These are phyloP conservation scores for Arctium minus DNA, from an alignment of 129 eudicot species.

Conservation along the genomic window DNA sequence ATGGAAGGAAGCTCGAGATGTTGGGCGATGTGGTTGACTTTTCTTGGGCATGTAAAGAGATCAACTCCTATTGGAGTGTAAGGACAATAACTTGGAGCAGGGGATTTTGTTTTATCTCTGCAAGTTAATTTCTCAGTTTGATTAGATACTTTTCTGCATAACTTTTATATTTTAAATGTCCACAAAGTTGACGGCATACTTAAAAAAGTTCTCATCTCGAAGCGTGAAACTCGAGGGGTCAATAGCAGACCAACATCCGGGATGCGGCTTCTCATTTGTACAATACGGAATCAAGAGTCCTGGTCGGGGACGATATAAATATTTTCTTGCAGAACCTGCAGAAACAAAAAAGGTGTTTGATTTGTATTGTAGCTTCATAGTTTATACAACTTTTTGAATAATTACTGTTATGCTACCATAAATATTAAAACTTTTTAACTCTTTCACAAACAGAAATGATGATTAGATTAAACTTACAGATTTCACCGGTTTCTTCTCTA, in stretches of 20 bases:
- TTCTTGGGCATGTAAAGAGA: constrained; percentile 53
- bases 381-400: background rate
- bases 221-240: constrained; percentile 70
- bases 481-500: constrained; percentile 51
- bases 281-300: constrained; percentile 58
- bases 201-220: constrained; percentile 63
- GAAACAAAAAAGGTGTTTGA: background rate
- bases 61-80: constrained; percentile 80
- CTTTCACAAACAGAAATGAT: background rate
- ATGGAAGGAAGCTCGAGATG: constrained; percentile 77
- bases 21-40: constrained; percentile 82
- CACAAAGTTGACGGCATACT: constrained; percentile 28
- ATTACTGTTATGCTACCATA: background rate
- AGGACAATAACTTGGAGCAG: constrained; percentile 65
- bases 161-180: background rate
- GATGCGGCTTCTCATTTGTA: constrained; percentile 45
- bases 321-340: constrained; percentile 51
- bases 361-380: background rate
- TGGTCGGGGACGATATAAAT: constrained; percentile 60
- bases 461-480: constrained; percentile 19
- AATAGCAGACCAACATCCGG: constrained; percentile 73
- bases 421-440: background rate
- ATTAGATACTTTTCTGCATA: background rate
- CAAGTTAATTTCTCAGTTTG: constrained; percentile 16
- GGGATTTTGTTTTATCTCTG: constrained; percentile 75